Evolutionary conservation across 2,329 filamentous ascomycete species (phyloP), one percentile per base, ranked within the genome.

Genomic region (Helotiales sp.): DNA sequence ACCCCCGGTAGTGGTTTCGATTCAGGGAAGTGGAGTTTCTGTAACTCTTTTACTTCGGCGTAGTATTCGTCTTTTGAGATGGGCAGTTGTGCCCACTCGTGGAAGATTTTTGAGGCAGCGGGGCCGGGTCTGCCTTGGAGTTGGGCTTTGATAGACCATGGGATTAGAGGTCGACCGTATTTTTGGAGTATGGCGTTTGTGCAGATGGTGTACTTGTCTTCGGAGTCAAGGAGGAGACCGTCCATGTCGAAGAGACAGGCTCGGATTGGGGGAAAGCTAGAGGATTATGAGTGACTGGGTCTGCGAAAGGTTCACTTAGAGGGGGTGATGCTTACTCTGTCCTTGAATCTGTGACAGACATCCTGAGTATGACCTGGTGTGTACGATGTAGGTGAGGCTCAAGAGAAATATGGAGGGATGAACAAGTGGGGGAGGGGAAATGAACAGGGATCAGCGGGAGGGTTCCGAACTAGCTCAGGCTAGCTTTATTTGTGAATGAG

Each of bases 241-340:
- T 99, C 95, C 93, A 98, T 97, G 79, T 99, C 95, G 74, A 99
- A 98, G 64, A 99, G 87, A 75, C 93, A 97, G 66, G 93, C 95
- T 66, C 92, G 84, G 58, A 98, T 81, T 47, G 88, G 86, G 19
- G 90, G 89, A 73, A 92, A 87, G 71, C 88, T 91, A 69, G n/a
- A 36, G 12, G 31, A 5, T 24, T 7, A 30, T 47, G 15, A 50
- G 22, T 51, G 47, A 12, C 31, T 33, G 9, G 36, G 6, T 25
- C 24, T 10, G 9, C 7, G 17, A 13, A n/a, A 8, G 19, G 15
- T n/a, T 13, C 19, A 8, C 34, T 19, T n/a, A 3, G 31, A 33
- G 15, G 17, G 22, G 27, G 31, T 9, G 13, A 19, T n/a, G 49
- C 58, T 19, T 63, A 68, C 67, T 65, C 59, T 58, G 56, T 62